phyloP scores from a whole-genome alignment of 164 flowering plant species.

The Sedum album region DNA sequence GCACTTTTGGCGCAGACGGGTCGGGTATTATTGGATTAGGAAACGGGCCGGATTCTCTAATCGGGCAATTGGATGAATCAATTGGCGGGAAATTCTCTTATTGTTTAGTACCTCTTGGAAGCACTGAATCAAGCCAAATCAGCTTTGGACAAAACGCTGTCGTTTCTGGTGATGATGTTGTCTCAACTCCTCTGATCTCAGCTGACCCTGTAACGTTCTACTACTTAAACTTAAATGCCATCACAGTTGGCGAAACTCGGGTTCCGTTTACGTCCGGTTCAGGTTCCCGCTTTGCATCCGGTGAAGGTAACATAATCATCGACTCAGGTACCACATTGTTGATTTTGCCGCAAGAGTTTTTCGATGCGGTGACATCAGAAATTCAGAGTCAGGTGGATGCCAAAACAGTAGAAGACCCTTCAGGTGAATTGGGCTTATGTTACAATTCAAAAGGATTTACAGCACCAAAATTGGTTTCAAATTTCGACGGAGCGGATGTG shows the following conservation, averaged over 20 bases:
- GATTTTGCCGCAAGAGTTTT: constrained; percentile 12
- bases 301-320: constrained; percentile 30
- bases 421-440: constrained; percentile 10
- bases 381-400: background rate
- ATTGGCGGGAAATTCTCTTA: constrained; percentile 49
- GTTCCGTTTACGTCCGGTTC: background rate
- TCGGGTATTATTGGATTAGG: constrained; percentile 60
- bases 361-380: background rate
- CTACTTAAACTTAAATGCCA: constrained; percentile 27
- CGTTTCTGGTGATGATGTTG: constrained; percentile 23
- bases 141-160: constrained; percentile 29
- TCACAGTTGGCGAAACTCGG: constrained; percentile 25
- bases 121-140: constrained; percentile 19
- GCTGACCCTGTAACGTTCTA: constrained; percentile 23
- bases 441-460: background rate
- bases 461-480: constrained; percentile 11
- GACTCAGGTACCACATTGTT: constrained; percentile 39
- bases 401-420: background rate
- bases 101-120: constrained; percentile 30
- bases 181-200: constrained; percentile 27
- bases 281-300: background rate
- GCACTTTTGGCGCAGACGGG: constrained; percentile 18
- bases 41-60: constrained; percentile 32
- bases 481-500: constrained; percentile 23
- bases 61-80: constrained; percentile 23